Conservation (phyloP, 345 rosid genomes). For the Physaria fendleri region DNA sequence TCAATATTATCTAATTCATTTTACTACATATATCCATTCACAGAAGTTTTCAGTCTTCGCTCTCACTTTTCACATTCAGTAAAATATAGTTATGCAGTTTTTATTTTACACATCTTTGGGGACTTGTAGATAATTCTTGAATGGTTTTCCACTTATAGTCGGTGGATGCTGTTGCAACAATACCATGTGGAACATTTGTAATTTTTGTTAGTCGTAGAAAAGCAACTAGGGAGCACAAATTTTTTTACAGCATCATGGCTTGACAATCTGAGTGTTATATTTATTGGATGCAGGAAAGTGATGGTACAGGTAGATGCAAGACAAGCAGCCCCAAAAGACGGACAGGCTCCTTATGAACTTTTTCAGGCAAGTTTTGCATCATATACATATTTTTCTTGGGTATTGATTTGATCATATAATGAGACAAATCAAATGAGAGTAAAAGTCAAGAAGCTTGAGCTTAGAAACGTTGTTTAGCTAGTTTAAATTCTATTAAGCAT, state of each 20-base stretch:
- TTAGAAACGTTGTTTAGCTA: no score
- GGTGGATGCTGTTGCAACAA: background rate
- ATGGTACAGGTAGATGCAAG: conserved; percentile 94
- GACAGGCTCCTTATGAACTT: conserved; percentile 81
- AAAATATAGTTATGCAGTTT: background rate
- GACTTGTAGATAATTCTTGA: background rate
- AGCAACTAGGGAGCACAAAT: background rate
- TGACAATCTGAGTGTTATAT: conserved; percentile 9
- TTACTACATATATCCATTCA: background rate
- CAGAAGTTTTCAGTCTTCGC: background rate
- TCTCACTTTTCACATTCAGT: background rate
- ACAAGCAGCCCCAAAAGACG: conserved; percentile 87
- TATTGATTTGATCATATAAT: no score
- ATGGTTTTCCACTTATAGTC: background rate
- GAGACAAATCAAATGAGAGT: no score
- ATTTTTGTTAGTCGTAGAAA: background rate
- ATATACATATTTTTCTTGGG: no score
- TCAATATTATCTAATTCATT: background rate
- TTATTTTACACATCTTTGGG: background rate
- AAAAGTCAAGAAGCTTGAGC: no score
- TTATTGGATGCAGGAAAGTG: conserved; percentile 60
- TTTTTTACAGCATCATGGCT: background rate
- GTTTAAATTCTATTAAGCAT: no score
- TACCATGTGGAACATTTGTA: background rate
- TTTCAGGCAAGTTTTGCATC: conserved; percentile 86